Evolutionary conservation across 2,329 filamentous ascomycete species (phyloP).

Genomic region (Atkinsonella texensis): DNA sequence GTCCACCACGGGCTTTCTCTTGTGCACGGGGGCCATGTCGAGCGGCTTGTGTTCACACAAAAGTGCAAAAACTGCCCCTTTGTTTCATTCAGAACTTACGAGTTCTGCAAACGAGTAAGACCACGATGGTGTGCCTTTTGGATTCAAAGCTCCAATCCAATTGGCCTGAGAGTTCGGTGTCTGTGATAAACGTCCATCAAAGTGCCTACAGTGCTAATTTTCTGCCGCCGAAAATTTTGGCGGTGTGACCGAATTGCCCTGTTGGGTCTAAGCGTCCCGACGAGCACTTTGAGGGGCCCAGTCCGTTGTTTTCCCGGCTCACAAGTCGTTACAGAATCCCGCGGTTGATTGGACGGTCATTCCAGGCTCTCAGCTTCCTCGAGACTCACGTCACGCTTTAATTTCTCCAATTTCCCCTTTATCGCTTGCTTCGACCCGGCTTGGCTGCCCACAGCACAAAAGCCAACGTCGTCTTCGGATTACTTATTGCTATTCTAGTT

Average conservation of each 20-base stretch:
- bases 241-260: constrained; percentile 10
- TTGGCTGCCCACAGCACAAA: background rate
- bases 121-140: background rate
- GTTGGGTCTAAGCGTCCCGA: background rate
- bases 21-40: constrained; percentile 34
- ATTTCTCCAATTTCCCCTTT: constrained; percentile 9
- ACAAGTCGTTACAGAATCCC: constrained; percentile 8
- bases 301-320: constrained; percentile 12
- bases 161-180: background rate
- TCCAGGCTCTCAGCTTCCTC: constrained; percentile 1
- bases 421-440: constrained; percentile 7
- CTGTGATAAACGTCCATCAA: background rate
- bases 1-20: constrained; percentile 38
- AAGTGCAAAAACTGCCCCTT: constrained; percentile 6
- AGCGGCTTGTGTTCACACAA: background rate
- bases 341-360: constrained; percentile 28
- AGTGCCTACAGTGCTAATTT: constrained; percentile 7
- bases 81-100: background rate
- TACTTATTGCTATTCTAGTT: constrained; percentile 1
- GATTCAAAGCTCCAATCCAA: background rate
- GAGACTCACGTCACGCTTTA: constrained; percentile 2
- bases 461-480: constrained; percentile 1
- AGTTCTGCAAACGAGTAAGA: background rate
- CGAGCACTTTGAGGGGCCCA: background rate
- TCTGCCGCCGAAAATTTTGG: constrained; percentile 16